phyloP scores from a whole-genome alignment of 495 filamentous ascomycete species.

The Penicillium tannophilum region DNA sequence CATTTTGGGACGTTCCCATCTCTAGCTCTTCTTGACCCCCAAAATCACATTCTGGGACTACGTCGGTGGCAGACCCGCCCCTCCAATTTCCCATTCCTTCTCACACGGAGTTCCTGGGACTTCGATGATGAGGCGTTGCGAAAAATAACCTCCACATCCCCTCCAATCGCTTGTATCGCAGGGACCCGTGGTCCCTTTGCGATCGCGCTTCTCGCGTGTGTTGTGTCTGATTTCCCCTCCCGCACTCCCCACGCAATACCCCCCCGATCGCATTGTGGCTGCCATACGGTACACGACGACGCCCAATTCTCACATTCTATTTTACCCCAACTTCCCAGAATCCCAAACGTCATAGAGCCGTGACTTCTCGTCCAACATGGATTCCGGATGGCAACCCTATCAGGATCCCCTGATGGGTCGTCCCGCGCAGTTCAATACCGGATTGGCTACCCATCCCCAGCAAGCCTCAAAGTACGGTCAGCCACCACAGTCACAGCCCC shows the following conservation, averaged over 20 bases:
- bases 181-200: slow-evolving; percentile 20
- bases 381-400: slow-evolving; percentile 56
- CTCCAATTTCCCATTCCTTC: slow-evolving; percentile 1
- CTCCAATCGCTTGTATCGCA: slow-evolving; percentile 27
- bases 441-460: slow-evolving; percentile 42
- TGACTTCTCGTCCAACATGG: slow-evolving; percentile 36
- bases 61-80: slow-evolving; percentile 15
- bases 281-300: slow-evolving; percentile 24
- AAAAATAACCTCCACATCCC: slow-evolving; percentile 26
- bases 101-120: neutral
- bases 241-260: slow-evolving; percentile 24
- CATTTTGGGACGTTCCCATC: neutral
- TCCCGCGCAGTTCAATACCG: slow-evolving; percentile 46
- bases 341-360: neutral
- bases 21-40: neutral
- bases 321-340: neutral
- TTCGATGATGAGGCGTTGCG: slow-evolving; percentile 36
- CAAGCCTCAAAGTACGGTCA: slow-evolving; percentile 50
- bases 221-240: slow-evolving; percentile 31
- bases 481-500: slow-evolving; percentile 58
- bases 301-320: slow-evolving; percentile 14
- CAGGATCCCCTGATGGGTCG: slow-evolving; percentile 49
- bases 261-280: slow-evolving; percentile 36
- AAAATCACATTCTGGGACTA: neutral
- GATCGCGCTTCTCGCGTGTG: slow-evolving; percentile 36